Evolutionary conservation across 1,139 yeast species (phyloP), one percentile per base, ranked within the genome.

Genomic region (Hemisphaericaspora xylofermentans): DNA sequence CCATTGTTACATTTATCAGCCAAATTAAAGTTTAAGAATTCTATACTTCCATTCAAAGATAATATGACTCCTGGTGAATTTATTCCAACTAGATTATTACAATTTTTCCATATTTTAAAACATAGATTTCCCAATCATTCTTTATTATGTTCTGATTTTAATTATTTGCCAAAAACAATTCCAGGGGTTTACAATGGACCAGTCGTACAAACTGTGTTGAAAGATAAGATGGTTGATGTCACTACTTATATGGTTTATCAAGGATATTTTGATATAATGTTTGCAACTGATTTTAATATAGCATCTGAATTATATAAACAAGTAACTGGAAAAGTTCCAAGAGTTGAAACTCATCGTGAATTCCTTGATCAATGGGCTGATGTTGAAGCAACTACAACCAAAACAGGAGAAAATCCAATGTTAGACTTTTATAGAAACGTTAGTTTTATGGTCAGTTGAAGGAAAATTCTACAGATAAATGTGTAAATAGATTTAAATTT

Each of bases 381-480:
- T 52, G 47, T 76, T 1, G 82, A 81, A 4, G 74, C 71, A 7
- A 86, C 95, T 4, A 76, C 80, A 4, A 84, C 95, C 1, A 78
- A 75, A 51, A 75, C 78, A 29, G 96, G 96, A 0, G 95, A 87
- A 51, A 86, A 86, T 52, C 96, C 96, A n/a, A 80, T 88, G 91
- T 60, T 88, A 45, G 85, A 84, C 42, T 78, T 87, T 48, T 88
- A 88, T 58, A 71, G 75, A 36, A 88, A 88, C 57, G 95, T 88
- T 4, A 82, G 88, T 26, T 87, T 87, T 53, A 69, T 86, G 74
- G 41, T 46, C n/a, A 48, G 51, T 39, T 50, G 33, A 40, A 21
- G 12, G n/a, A 24, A 24, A 5, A 8, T 4, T 8, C 26, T 12
- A 24, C 26, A 8, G 10, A 24, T 6, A 16, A 16, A 12, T n/a